Percentiles rank a stretch among this genome's conserved stretches.
Conservation (phyloP, 495 filamentous ascomycete genomes). For the Neurospora sp. region DNA sequence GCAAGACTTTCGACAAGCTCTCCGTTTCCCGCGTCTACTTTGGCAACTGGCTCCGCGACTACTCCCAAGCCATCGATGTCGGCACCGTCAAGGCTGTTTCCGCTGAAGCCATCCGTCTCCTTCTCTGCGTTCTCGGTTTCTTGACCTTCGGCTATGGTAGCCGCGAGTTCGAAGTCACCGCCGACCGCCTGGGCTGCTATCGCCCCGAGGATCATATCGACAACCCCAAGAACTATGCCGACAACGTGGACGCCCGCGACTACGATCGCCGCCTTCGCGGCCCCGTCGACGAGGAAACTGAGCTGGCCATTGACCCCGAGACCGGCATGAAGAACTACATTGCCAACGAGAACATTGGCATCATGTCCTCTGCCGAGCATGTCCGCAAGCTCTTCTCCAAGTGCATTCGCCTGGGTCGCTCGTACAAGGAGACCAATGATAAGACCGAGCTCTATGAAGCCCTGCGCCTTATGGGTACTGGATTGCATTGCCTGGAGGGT, state of each 20-base stretch:
- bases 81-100: constrained; percentile 82
- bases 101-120: constrained; percentile 76
- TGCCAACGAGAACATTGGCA: constrained; percentile 62
- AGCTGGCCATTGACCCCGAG: constrained; percentile 63
- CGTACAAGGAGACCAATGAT: constrained; percentile 48
- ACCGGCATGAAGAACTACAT: constrained; percentile 92
- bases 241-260: constrained; percentile 73
- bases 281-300: constrained; percentile 66
- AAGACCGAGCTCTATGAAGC: constrained; percentile 76
- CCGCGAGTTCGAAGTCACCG: constrained; percentile 82
- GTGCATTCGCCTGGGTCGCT: constrained; percentile 63
- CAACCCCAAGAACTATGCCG: constrained; percentile 65
- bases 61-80: constrained; percentile 73
- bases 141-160: constrained; percentile 74
- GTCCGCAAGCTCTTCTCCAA: constrained; percentile 61
- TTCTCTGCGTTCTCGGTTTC: constrained; percentile 55
- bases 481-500: constrained; percentile 78
- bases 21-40: constrained; percentile 79
- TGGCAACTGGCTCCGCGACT: constrained; percentile 87
- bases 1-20: constrained; percentile 79
- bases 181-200: constrained; percentile 79
- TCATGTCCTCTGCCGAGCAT: constrained; percentile 66
- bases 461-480: constrained; percentile 74
- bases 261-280: constrained; percentile 72
- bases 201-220: constrained; percentile 84